Base-by-base conservation (phyloP, 306 rosid genomes). In the Hippophae tibetana region DNA sequence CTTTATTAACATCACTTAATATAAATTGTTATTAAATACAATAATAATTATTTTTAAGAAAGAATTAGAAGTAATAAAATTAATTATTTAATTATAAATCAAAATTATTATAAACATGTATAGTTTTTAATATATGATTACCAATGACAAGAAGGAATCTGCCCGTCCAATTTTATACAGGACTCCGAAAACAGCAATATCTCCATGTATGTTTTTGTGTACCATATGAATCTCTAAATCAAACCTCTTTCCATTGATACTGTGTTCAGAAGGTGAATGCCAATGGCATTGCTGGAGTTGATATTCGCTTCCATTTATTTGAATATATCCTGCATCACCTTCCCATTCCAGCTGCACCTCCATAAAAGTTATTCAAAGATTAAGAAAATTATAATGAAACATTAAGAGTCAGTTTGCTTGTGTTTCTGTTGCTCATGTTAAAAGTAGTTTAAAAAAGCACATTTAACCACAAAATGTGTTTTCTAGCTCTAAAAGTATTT, bases 211-310 rank as follows among this genome's bases (percentile, higher is more conserved):
- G 59, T 74, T 69, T 45, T 89, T 74, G 56, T 89, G 95, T 23
- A 89, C 80, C 73, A 84, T 13, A 58, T 86, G 97, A 42, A 74
- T 62, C 77, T 89, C 97, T 12, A 86, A 63, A 72, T 78, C 89
- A 27, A 72, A 72, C 57, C 64, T 74, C 72, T 13, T 63, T 53
- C 87, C 89, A 62, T 82, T 53, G 63, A 86, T 52, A 47, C 84
- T 75, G 72, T 89, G 95, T 65, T 89, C 93, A 7, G 95, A 86
- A 46, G 89, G 86, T 47, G 86, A 63, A 64, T 89, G 97, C 97
- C 97, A 89, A 69, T 89, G 97, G 42, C 49, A 60, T 18, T 89
- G 93, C 43, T n/a, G 43, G 14, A 89, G 83, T 7, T 8, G 23
- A 64, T 84, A 89, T 7, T 26, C 52, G 45, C 76, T 86, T 54